phyloP scores from a whole-genome alignment of 2,329 filamentous ascomycete species.

The Colletotrichum sp. region DNA sequence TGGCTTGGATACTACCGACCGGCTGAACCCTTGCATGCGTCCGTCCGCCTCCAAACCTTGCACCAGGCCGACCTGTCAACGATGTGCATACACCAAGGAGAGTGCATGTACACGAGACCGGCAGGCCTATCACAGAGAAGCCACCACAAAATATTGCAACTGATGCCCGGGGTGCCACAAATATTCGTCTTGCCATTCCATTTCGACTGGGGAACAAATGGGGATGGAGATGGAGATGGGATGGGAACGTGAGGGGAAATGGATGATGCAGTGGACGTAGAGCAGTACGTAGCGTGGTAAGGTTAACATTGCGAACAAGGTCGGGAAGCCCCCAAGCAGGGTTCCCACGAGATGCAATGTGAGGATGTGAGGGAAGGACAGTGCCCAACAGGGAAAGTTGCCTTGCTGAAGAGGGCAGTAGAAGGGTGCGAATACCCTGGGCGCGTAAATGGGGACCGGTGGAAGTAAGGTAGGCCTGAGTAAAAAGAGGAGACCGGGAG shows the following conservation, averaged over 20 bases:
- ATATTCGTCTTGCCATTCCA: neutral
- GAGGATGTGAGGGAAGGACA: neutral
- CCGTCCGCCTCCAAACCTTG: conserved; percentile 15
- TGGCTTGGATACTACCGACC: conserved; percentile 18
- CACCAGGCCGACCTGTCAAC: conserved; percentile 16
- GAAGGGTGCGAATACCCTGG: neutral
- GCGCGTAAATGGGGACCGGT: neutral
- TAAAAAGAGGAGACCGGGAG: conserved; percentile 18
- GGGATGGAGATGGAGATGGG: neutral
- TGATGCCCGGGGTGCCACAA: neutral
- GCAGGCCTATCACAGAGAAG: neutral
- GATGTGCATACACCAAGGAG: neutral
- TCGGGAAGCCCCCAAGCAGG: neutral
- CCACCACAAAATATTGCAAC: neutral
- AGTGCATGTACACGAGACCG: neutral
- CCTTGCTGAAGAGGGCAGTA: neutral
- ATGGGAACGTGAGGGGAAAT: neutral
- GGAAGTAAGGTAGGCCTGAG: neutral
- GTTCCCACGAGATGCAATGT: neutral
- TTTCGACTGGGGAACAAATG: neutral
- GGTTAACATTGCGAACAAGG: neutral
- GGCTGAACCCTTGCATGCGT: conserved; percentile 24
- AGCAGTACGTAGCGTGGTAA: neutral
- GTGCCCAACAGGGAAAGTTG: neutral
- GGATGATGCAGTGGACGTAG: neutral